phyloP scores from a whole-genome alignment of 345 rosid genomes.

The Geranium brycei region DNA sequence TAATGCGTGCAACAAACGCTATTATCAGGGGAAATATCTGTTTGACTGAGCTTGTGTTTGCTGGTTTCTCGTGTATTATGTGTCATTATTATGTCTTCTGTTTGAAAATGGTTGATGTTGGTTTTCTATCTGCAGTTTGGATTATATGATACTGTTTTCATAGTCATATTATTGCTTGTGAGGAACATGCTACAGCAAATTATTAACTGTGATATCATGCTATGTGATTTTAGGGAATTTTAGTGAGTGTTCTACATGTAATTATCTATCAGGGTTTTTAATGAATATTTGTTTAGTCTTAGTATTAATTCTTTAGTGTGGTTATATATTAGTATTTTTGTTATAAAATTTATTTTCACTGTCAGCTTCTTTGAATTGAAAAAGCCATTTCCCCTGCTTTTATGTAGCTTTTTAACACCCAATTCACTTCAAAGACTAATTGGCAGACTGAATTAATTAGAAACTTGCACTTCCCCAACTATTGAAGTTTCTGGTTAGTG shows the following conservation, averaged over 20 bases:
- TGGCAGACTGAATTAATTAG: not conserved
- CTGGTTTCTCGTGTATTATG: no score
- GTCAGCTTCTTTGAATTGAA: not conserved
- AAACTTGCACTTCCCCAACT: slow-evolving; percentile 1
- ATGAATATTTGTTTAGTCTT: not conserved
- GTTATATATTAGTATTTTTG: no score
- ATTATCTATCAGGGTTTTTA: not conserved
- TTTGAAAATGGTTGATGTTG: no score
- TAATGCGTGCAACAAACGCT: no score
- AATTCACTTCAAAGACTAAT: slow-evolving; percentile 3
- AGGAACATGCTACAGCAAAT: not conserved
- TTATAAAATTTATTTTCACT: not conserved
- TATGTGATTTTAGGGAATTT: not conserved
- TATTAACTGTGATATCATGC: not conserved
- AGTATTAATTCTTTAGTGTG: no score
- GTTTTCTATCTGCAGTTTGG: not conserved
- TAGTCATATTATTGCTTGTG: not conserved
- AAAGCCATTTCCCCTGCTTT: not conserved
- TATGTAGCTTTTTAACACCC: not conserved
- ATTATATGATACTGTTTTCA: not conserved
- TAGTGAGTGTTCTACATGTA: no score
- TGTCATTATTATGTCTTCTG: no score
- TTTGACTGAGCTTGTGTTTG: no score
- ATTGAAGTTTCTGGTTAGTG: no score
- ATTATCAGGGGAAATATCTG: no score